Base-by-base conservation (phyloP, 257 asterid genomes). In the Striga asiatica region DNA sequence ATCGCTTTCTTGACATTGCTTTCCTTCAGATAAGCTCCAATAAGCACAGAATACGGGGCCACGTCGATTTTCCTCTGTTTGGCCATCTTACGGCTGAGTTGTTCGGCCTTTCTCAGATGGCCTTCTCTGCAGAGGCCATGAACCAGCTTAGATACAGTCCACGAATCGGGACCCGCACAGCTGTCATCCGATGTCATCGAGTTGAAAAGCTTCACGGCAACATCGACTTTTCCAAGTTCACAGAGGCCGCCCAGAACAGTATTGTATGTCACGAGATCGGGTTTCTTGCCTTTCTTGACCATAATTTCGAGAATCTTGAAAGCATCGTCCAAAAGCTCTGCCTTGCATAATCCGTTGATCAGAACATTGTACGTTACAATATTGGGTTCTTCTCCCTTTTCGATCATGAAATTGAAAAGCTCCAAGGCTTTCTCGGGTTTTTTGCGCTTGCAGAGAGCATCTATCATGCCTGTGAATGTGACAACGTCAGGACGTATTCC, bases 101-200 rank as follows among this genome's bases (percentile, higher is more conserved):
- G 46, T 61, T 67, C 82, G 0, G 95, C 95, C 60, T 73, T 68
- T 23, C 52, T 58, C 25, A 71, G 68, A 52, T 64, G 66, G 25
- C 81, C 87, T 60, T 78, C 81, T 56, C 42, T 66, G 66, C 94
- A 85, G 24, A 85, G 71, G 60, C 94, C 94, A 66, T 68, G 78
- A 48, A 85, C 74, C 32, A 85, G 25, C 17, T 66, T 50, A 43
- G 74, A 49, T 22, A 70, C 9, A 8, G 88, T 83, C 75, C 73
- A 59, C 22, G 80, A 71, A 76, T 82, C 77, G 11, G 93, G 83
- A 56, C 65, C 68, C 13, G 69, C 71, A 34, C 18, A 58, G 12
- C 61, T 68, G 41, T 70, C 11, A 8, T 68, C 71, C 27, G 56
- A 73, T 21, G 52, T 41, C 89, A 85, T 80, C 6, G 66, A 74